Evolutionary conservation across 2,329 filamentous ascomycete species (phyloP), one percentile per base, ranked within the genome.

Genomic region (Monosporascus sp.): DNA sequence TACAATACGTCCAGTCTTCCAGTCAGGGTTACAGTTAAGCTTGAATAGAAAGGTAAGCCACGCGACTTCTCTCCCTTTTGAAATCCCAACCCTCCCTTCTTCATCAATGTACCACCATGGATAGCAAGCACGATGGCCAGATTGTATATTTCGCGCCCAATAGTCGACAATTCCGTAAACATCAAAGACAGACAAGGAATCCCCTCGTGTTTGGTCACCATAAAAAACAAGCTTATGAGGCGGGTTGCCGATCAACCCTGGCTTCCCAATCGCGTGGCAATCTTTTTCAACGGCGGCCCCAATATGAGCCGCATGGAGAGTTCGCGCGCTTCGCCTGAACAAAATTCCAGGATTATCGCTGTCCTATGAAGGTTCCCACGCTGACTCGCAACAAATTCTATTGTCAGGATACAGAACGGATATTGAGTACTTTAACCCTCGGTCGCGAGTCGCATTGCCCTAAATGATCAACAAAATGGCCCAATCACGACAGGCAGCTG

Each of bases 391-490:
- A 18, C 17, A 41, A 18, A 41, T 20, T 18, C 18, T 20, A 8
- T 17, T 41, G 18, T 41, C 18, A 41, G 38, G 38, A 41, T n/a
- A 28, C 22, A 51, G 48, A 51, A 18, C 47, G 38, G 7, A 24
- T 35, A 35, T 51, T 18, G 37, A 37, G 11, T 51, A 48, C 22
- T 18, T 37, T 46, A 4, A 38, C 40, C 40, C 45, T 18, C 22
- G 22, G 43, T 38, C 48, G 22, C 43, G 24, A 26, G 22, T 26
- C 43, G 14, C 43, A 46, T 46, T 24, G 43, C 43, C 38, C 24
- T 46, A 31, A 57, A 74, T 74, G 72, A 69, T 72, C 65, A 70
- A 72, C 63, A 72, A 72, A 62, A 77, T 77, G 74, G 72, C 72
- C 59, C 72, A 74, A 60, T 72, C 73, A 59, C 72, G 72, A 59